Percentiles rank a stretch among this genome's conserved stretches.
phyloP scores from a whole-genome alignment of 2,329 filamentous ascomycete species.

The Pseudopithomyces maydicus region DNA sequence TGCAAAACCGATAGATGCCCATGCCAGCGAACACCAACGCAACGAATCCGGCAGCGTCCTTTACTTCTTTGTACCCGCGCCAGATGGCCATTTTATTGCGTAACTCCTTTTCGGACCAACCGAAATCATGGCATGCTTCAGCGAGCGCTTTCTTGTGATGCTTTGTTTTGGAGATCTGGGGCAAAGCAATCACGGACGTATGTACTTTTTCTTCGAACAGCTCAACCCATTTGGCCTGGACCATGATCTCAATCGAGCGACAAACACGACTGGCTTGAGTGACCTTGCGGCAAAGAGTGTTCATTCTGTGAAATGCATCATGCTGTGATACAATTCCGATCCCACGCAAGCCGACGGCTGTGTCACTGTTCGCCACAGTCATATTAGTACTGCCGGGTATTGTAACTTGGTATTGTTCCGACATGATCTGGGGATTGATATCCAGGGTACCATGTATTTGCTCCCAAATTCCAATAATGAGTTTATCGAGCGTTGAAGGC shows the following conservation, averaged over 20 bases:
- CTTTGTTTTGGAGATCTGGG: slow-evolving; percentile 52
- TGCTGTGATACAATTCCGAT: slow-evolving; percentile 12
- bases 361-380: slow-evolving; percentile 12
- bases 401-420: slow-evolving; percentile 36
- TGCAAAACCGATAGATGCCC: slow-evolving; percentile 65
- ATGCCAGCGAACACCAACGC: slow-evolving; percentile 62
- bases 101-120: slow-evolving; percentile 63
- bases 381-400: slow-evolving; percentile 20
- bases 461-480: slow-evolving; percentile 57
- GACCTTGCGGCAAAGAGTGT: slow-evolving; percentile 51
- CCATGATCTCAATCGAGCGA: slow-evolving; percentile 63
- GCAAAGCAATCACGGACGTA: slow-evolving; percentile 46
- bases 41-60: slow-evolving; percentile 61
- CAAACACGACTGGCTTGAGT: slow-evolving; percentile 58
- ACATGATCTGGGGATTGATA: slow-evolving; percentile 46
- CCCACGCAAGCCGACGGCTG: slow-evolving; percentile 19
- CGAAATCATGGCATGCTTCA: slow-evolving; percentile 60
- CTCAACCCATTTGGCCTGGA: slow-evolving; percentile 63
- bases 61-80: slow-evolving; percentile 65
- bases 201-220: slow-evolving; percentile 59
- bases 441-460: slow-evolving; percentile 52
- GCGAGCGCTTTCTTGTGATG: slow-evolving; percentile 58
- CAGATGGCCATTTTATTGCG: slow-evolving; percentile 60
- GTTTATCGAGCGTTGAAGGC: slow-evolving; percentile 55
- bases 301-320: slow-evolving; percentile 48